Base-by-base conservation (phyloP, 805 yeast species). In the Nakazawaea pomicola region DNA sequence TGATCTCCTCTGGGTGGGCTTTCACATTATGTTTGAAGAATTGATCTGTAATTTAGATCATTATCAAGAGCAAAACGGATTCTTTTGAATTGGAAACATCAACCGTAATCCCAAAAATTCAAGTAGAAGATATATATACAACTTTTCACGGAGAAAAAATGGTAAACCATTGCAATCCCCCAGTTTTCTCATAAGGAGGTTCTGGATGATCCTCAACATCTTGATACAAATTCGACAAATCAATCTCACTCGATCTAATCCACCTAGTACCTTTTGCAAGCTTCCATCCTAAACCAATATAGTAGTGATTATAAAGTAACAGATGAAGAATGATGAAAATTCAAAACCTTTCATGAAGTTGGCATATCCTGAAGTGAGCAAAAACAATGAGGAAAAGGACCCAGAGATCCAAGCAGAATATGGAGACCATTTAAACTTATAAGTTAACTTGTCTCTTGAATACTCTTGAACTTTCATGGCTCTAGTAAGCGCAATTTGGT, bases 401-500 rank as follows among this genome's bases (percentile, higher is more conserved):
- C 57, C 53, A 3, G 65, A 57, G 28, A 55, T 46, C 64, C 64
- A 63, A 4, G 66, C 58, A 25, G 55, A 61, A 23, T 23, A 33
- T 16, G 51, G 61, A 7, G 61, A 60, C 20, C 52, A 41, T 24
- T 36, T 46, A 21, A 56, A 41, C 20, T 46, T 48, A 44, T 58
- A 59, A 12, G 67, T 68, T 33, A 64, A 54, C 16, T 51, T 44
- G 17, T 50, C 55, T 46, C 62, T 51, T 9, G 54, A 25, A 38
- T 55, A 55, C 21, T 67, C 67, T 47, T 68, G 73, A 3, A 60
- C 69, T 46, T 57, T 65, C 54, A 68, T 46, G 0, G 68, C 72
- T 36, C 61, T 53, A 1, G 50, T 44, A 55, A 61, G 41, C 18
- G 39, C 44, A 21, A 62, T 55, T 49, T 62, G 65, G 41, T 56